Base-by-base conservation (phyloP, 768 basidiomycete genomes). In the Boletus reticulatus region DNA sequence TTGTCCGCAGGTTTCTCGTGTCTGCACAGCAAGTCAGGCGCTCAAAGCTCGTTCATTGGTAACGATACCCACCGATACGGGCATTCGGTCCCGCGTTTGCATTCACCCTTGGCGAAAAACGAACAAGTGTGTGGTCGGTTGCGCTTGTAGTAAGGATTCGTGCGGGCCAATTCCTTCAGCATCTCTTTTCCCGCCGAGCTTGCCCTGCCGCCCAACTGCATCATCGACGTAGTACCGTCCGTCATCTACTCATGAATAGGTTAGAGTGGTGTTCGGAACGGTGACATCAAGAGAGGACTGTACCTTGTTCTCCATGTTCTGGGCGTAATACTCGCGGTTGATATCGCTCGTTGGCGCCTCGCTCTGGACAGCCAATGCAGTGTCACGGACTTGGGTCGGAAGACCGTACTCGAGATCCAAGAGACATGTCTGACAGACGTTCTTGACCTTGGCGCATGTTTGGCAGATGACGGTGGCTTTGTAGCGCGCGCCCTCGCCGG, bases 401-500 rank as follows among this genome's bases (percentile, higher is more conserved):
- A 99, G 76, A 27, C 92, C 92, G 62, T 94, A 99, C 70, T 98
- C 95, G 55, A 99, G 83, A 73, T 99, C 97, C 42, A 99, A 78
- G 29, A 99, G 78, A 72, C 97, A 99, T 2, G 95, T 98, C 76
- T 98, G 97, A 77, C 97, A 99, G 51, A 97, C 88, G 67, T 94
- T 94, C 77, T 92, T 92, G 62, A 93, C 85, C 75, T 98, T 98
- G 47, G 95, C 91, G 64, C 96, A 98, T 4, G 95, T 96, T 72
- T 96, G 95, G 74, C 94, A 97, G 57, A 98, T 86, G 57, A 97
- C 94, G 12, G 97, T 99, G 56, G 93, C 90, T 79, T 98, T 98
- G 84, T 84, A 98, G 29, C 96, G 87, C 70, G 87, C 88, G 41
- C 94, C 96, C 4, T 86, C 76, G 43, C 97, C 97, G 3, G 97